phyloP scores from a whole-genome alignment of 108 stramenopile species.

The Craspedostauros australis region DNA sequence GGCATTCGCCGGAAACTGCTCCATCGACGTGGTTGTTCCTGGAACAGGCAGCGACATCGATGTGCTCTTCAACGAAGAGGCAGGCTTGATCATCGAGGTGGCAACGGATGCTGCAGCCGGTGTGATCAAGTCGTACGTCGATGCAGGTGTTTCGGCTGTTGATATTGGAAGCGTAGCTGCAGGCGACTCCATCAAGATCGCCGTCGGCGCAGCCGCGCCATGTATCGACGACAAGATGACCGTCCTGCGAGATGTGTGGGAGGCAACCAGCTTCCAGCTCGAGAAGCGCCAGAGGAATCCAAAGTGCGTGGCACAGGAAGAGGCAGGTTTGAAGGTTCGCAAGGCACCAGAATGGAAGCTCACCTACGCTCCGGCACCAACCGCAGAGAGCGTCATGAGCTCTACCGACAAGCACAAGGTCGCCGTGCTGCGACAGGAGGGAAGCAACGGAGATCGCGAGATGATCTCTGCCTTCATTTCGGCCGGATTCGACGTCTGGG shows the following conservation, averaged over 20 bases:
- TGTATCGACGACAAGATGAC: constrained; percentile 83
- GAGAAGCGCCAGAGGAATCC: constrained; percentile 94
- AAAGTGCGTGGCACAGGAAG: constrained; percentile 88
- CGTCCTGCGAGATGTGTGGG: constrained; percentile 94
- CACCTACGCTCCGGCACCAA: constrained; percentile 65
- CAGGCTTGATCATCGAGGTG: constrained; percentile 92
- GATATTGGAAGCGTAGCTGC: constrained; percentile 78
- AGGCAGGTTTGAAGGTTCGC: constrained; percentile 73
- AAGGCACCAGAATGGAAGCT: constrained; percentile 83
- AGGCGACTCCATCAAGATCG: constrained; percentile 79
- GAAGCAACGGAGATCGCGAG: constrained; percentile 98
- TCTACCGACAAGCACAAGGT: constrained; percentile 83
- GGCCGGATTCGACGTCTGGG: constrained; percentile 98
- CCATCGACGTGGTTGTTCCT: constrained; percentile 81
- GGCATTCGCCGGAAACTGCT: constrained; percentile 98
- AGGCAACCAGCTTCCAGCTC: constrained; percentile 94
- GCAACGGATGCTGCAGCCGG: constrained; percentile 35
- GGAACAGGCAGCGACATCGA: constrained; percentile 64
- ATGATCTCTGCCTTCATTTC: constrained; percentile 94
- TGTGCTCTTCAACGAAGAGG: constrained; percentile 94
- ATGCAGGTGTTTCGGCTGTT: constrained; percentile 56
- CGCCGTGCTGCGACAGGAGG: constrained; percentile 95
- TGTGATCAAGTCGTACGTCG: constrained; percentile 64
- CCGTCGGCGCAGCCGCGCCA: constrained; percentile 61
- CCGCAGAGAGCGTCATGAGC: constrained; percentile 59